A percentile compares a stretch with the other conserved stretches of the same genome.
Evolutionary conservation across 2,329 filamentous ascomycete genomes (phyloP).

Genomic region (Bretziella fagacearum): DNA sequence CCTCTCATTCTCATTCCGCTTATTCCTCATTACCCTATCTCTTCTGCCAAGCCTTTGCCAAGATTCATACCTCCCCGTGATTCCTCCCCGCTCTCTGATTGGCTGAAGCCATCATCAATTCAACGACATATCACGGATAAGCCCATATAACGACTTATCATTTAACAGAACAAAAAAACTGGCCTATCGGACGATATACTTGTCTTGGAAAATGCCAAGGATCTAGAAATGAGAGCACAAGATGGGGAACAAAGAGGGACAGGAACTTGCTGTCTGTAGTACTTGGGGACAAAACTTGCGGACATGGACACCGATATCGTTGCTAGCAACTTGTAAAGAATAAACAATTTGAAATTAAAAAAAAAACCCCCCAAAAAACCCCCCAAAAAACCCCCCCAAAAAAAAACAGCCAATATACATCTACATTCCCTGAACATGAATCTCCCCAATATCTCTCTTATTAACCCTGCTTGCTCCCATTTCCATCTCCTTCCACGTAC

Average conservation of each 20-base stretch:
- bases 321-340: not conserved
- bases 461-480: conserved; percentile 37
- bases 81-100: not conserved
- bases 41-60: not conserved
- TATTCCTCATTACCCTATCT: not conserved
- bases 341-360: not conserved
- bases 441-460: conserved; percentile 17
- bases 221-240: too few relatives aligned
- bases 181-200: too few relatives aligned
- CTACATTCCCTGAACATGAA: not conserved
- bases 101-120: not conserved
- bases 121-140: not conserved
- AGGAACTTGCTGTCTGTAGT: too few relatives aligned
- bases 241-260: too few relatives aligned
- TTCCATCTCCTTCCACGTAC: conserved; percentile 49
- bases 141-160: too few relatives aligned
- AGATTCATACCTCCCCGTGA: not conserved
- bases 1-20: not conserved
- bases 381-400: too few relatives aligned
- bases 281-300: too few relatives aligned
- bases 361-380: not conserved
- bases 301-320: too few relatives aligned
- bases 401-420: not conserved
- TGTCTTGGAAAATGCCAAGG: too few relatives aligned
- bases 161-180: too few relatives aligned